Percentiles rank a stretch among this genome's conserved stretches.
phyloP scores from a whole-genome alignment of 441 rosid genomes.

The Flueggea neowawraea region DNA sequence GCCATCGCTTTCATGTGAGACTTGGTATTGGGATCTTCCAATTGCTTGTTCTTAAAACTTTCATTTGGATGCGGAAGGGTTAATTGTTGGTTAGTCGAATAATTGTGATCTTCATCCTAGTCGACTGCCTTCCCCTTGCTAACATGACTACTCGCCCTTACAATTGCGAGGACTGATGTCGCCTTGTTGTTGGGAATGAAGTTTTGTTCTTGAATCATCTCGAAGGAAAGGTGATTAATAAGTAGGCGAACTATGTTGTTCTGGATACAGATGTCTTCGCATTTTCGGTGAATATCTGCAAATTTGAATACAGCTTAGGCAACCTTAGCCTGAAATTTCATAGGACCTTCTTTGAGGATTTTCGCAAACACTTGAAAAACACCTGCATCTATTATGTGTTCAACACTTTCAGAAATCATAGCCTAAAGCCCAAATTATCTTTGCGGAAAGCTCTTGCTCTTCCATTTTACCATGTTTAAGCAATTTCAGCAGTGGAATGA shows the following conservation, averaged over 20 bases:
- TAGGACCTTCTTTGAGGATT: slow-evolving; percentile 89
- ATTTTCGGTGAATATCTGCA: slow-evolving; percentile 50
- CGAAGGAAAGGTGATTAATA: slow-evolving; percentile 90
- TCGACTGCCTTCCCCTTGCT: neutral
- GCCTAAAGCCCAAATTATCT: slow-evolving; percentile 76
- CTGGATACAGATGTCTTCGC: slow-evolving; percentile 81
- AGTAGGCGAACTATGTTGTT: slow-evolving; percentile 69
- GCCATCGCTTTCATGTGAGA: no score
- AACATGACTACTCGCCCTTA: slow-evolving; percentile 46
- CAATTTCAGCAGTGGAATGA: slow-evolving; percentile 68
- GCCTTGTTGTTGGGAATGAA: slow-evolving; percentile 63
- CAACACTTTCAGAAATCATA: slow-evolving; percentile 81
- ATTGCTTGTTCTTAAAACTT: no score
- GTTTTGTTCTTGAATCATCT: slow-evolving; percentile 87
- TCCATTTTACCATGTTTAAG: slow-evolving; percentile 79
- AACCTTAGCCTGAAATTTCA: slow-evolving; percentile 83
- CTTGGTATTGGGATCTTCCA: no score
- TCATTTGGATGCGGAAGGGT: no score
- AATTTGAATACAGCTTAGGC: slow-evolving; percentile 95
- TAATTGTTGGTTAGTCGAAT: no score
- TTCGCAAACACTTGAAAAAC: slow-evolving; percentile 73
- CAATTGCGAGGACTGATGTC: slow-evolving; percentile 73
- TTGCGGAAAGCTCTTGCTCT: slow-evolving; percentile 90
- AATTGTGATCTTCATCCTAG: no score
- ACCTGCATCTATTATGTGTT: slow-evolving; percentile 60